Conservation (phyloP, 805 yeast genomes). For the Danielozyma ontarioensis region DNA sequence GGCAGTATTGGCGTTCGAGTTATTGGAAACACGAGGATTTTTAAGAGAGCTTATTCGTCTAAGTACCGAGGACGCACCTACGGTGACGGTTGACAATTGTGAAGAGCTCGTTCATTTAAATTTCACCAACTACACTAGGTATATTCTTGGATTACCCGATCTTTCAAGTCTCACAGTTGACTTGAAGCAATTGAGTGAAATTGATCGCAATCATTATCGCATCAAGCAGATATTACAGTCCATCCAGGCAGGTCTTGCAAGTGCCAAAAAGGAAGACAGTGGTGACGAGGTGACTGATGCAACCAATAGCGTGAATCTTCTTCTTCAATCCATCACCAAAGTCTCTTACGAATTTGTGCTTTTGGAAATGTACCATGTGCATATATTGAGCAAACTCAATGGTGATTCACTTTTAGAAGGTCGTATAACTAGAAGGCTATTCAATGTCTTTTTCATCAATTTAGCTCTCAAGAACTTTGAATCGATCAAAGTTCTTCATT, state of each 20-base stretch:
- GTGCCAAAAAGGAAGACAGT: constrained; percentile 22
- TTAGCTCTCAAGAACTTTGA: constrained; percentile 6
- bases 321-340: constrained; percentile 29
- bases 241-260: constrained; percentile 21
- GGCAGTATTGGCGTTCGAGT: constrained; percentile 24
- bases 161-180: no score
- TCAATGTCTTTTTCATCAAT: constrained; percentile 14
- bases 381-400: constrained; percentile 29
- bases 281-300: constrained; percentile 11
- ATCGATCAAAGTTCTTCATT: constrained; percentile 28
- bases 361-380: constrained; percentile 35
- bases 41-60: constrained; percentile 19
- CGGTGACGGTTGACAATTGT: constrained; percentile 7
- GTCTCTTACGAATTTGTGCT: constrained; percentile 34
- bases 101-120: constrained; percentile 38
- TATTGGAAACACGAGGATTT: constrained; percentile 21
- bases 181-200: constrained; percentile 13
- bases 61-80: constrained; percentile 3
- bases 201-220: constrained; percentile 22
- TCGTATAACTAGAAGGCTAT: constrained; percentile 18
- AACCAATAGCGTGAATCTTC: constrained; percentile 7
- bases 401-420: constrained; percentile 26
- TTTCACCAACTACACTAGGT: constrained; percentile 32
- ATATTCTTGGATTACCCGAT: constrained; percentile 25
- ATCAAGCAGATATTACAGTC: constrained; percentile 20